A percentile compares a stretch with the other conserved stretches of the same genome.
phyloP scores from a whole-genome alignment of 805 yeast species.

The Wickerhamomyces hampshirensis region DNA sequence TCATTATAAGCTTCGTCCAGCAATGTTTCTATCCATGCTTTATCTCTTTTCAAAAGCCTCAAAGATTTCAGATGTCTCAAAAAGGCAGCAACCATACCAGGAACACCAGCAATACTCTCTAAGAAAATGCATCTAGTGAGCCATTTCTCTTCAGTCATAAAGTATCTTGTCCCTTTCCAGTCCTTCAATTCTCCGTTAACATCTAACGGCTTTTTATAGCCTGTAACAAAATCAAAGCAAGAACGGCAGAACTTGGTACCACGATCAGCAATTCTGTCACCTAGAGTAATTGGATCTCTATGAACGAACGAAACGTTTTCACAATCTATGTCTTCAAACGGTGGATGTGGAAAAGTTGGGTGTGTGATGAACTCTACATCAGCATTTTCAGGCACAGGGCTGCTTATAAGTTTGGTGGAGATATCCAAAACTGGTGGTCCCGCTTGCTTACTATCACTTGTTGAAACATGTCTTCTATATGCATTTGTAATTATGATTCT shows the following conservation, averaged over 20 bases:
- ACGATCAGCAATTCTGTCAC: slow-evolving; percentile 49
- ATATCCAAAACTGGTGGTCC: not conserved
- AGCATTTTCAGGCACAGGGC: not conserved
- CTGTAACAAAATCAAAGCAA: slow-evolving; percentile 58
- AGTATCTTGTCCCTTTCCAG: slow-evolving; percentile 33
- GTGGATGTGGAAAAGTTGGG: slow-evolving; percentile 39
- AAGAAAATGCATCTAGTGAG: slow-evolving; percentile 55
- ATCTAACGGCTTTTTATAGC: slow-evolving; percentile 54
- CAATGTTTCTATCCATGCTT: slow-evolving; percentile 71
- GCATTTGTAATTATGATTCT: not conserved
- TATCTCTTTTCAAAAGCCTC: slow-evolving; percentile 57
- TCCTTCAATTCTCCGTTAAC: slow-evolving; percentile 27
- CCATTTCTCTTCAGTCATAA: slow-evolving; percentile 64
- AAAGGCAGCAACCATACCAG: slow-evolving; percentile 74
- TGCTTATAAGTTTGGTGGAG: not conserved
- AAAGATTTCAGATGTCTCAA: slow-evolving; percentile 63
- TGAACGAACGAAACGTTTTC: slow-evolving; percentile 44
- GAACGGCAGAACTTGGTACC: slow-evolving; percentile 42
- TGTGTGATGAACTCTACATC: not conserved
- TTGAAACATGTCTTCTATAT: not conserved
- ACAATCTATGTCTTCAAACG: slow-evolving; percentile 33
- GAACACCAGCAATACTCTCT: slow-evolving; percentile 76
- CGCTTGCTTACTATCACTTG: not conserved
- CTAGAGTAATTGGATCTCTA: slow-evolving; percentile 38
- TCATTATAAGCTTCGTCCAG: slow-evolving; percentile 76